Conservation (phyloP, 164 flowering plant species). For the Buxus sempervirens region DNA sequence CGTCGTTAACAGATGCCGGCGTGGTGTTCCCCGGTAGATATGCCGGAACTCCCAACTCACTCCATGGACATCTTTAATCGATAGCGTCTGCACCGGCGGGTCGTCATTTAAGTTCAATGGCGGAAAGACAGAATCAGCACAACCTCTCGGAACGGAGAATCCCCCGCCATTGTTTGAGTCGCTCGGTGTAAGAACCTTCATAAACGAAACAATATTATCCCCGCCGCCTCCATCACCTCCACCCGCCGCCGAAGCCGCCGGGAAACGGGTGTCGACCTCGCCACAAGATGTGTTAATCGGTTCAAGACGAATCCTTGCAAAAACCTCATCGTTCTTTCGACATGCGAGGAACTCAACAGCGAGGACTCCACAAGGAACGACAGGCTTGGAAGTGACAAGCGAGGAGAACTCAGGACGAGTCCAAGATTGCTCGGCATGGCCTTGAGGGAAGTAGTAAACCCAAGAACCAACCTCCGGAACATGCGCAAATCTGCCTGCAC, state of each 20-base stretch:
- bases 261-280: background rate
- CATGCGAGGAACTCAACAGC: slow-evolving; percentile 40
- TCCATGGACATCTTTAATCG: slow-evolving; percentile 49
- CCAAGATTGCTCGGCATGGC: slow-evolving; percentile 56
- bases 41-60: slow-evolving; percentile 55
- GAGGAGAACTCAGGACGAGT: slow-evolving; percentile 18
- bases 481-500: slow-evolving; percentile 47
- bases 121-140: slow-evolving; percentile 81
- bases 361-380: slow-evolving; percentile 35
- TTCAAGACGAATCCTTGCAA: slow-evolving; percentile 33
- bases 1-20: slow-evolving; percentile 75
- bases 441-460: slow-evolving; percentile 85
- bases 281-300: slow-evolving; percentile 2
- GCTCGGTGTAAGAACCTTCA: slow-evolving; percentile 66
- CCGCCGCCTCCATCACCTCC: background rate
- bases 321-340: slow-evolving; percentile 54
- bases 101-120: slow-evolving; percentile 43
- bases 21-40: slow-evolving; percentile 73
- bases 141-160: slow-evolving; percentile 74
- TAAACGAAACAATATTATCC: slow-evolving; percentile 31
- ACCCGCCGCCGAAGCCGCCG: background rate
- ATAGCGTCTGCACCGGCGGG: slow-evolving; percentile 70
- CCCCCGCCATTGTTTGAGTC: slow-evolving; percentile 95
- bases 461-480: slow-evolving; percentile 43
- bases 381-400: slow-evolving; percentile 16